Base-by-base conservation (phyloP, 1,284 basidiomycete genomes). In the Marasmius fiardii region DNA sequence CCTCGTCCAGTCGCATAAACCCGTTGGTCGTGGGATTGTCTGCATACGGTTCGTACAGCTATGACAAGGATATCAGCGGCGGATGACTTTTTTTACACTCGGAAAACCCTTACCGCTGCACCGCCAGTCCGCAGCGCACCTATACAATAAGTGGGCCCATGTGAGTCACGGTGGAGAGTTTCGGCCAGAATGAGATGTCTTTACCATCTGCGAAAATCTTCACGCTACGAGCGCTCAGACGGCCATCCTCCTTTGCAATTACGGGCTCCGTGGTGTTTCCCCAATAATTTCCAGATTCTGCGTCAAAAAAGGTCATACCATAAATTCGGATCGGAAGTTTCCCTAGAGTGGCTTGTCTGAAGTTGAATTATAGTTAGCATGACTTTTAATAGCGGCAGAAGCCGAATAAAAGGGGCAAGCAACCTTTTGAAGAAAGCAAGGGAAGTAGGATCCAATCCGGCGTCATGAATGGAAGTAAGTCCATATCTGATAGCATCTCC, bases 81-180 rank as follows among this genome's bases (percentile, higher is more conserved):
- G n/a, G n/a, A n/a, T n/a, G n/a, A n/a, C n/a, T n/a, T n/a, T n/a
- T n/a, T n/a, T n/a, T n/a, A n/a, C n/a, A n/a, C n/a, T n/a, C n/a
- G n/a, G n/a, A n/a, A n/a, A n/a, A n/a, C n/a, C n/a, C 83, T 71
- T 74, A 96, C 87, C 43, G 94, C 93, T 28, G 93, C 92, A 24
- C 93, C 93, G 64, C 93, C 90, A 12, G 89, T 90, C 28, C 94
- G 83, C n/a, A 97, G 74, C 31, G 94, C 95, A 58, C 92, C 91
- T 86, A 68, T 55, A 53, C n/a, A 33, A 54, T 47, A 26, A 33
- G 55, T 44, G 59, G 58, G 33, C 43, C 21, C 48, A 26, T 35
- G 55, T 44, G 59, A 58, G 33, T 44, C 21, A 3, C n/a, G n/a
- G 49, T 58, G 23, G 54, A 57, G 53, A 43, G 10, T 10, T 31